phyloP scores from a whole-genome alignment of 208 protist species.

The Leishmania guyanensis region DNA sequence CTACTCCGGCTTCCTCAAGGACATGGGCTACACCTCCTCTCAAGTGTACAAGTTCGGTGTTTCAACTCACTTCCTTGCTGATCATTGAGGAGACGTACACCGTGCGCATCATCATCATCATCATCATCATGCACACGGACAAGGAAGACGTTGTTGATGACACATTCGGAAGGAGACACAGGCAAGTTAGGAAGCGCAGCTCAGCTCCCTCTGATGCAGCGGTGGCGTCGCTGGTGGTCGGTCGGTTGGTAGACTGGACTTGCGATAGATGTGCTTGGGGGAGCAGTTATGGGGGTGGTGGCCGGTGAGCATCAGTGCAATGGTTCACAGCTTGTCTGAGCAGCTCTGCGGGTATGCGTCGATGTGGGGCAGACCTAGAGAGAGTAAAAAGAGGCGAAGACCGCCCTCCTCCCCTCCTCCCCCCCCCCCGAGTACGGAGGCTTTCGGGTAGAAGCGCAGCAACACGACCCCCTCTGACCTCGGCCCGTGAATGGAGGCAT shows the following conservation, averaged over 20 bases:
- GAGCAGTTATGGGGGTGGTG: neutral
- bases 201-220: neutral
- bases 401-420: too few relatives aligned
- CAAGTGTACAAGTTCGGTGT: conserved; percentile 92
- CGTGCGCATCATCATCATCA: neutral
- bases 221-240: neutral
- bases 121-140: neutral
- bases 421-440: neutral
- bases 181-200: neutral
- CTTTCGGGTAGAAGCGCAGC: neutral
- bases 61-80: conserved; percentile 75
- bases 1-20: conserved; percentile 79
- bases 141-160: neutral
- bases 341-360: neutral
- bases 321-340: neutral
- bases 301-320: neutral
- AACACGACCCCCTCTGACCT: neutral
- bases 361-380: neutral
- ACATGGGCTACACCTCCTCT: conserved; percentile 81
- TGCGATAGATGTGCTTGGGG: neutral
- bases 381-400: neutral
- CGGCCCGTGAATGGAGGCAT: neutral
- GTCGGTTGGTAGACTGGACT: neutral
- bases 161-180: neutral
- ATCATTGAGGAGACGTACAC: conserved; percentile 42